Base-by-base conservation (phyloP, 148 eudicot genomes). In the Camellia sinensis region DNA sequence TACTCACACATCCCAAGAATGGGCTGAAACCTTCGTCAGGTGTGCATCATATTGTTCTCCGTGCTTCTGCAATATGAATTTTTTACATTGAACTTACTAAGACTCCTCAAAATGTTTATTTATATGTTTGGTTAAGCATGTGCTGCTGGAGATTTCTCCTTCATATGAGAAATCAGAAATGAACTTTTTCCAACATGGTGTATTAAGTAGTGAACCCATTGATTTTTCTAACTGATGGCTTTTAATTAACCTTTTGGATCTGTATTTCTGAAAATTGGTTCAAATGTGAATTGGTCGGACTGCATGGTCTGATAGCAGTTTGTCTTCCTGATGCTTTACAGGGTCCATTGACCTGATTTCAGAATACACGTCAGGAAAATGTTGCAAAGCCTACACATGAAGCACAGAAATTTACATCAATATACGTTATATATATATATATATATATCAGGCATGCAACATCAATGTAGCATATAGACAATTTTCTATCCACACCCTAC, bases 1-100 rank as follows among this genome's bases (percentile, higher is more conserved):
- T 8, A 86, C 84, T 83, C 97, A 93, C 73, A 86, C 95, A 61
- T 86, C 97, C 53, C 97, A 90, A 80, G 92, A 89, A 82, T 93
- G 97, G 97, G 97, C 97, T 45, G 89, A 84, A 86, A 90, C 88
- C 29, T 93, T 91, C 86, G 90, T 91, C 21, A 90, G 97, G 97
- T 93, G 53, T 67, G 65, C 56, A 19, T 46, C 69, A 68, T 54
- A 43, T 44, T 76, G 22, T 65, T 7, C 19, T 68, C 60, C 46
- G 22, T 65, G 15, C 19, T 68, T 71, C 46, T 41, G 12, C 41
- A 52, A 21, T 46, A 14, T 65, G 57, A 29, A 54, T 12, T 40
- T 62, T 76, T 3, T 62, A 37, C 43, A 14, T 61, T 3, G 0
- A 61, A 44, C 44, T 61, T 62, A 2, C 40, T 13, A 22, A 9